Conservation (phyloP, 2,329 filamentous ascomycete species). For the Tolypocladium tundrense region DNA sequence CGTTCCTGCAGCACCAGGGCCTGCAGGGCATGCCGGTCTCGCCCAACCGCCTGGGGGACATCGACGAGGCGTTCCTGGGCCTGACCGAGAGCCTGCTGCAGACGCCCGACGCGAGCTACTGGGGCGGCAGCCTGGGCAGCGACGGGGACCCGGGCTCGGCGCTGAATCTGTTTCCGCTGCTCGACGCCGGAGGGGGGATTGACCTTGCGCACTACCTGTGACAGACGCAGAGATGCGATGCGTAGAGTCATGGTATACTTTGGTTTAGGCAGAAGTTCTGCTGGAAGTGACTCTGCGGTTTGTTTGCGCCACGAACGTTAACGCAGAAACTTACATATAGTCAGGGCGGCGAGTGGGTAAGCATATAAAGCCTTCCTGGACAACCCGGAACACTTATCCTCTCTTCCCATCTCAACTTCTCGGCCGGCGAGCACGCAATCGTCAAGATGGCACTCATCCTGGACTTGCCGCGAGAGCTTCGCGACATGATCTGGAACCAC, state of each 20-base stretch:
- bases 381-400: too few species aligned
- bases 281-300: not conserved
- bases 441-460: too few species aligned
- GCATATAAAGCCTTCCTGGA: too few species aligned
- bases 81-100: conserved; percentile 25
- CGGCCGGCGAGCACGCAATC: too few species aligned
- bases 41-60: conserved; percentile 19
- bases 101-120: conserved; percentile 30
- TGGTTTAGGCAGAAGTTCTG: not conserved
- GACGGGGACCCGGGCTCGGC: conserved; percentile 33
- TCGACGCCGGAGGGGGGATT: conserved; percentile 42
- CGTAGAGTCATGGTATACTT: not conserved
- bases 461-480: too few species aligned
- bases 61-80: conserved; percentile 27
- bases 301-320: not conserved
- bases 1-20: conserved; percentile 7
- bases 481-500: too few species aligned
- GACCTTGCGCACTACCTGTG: conserved; percentile 34
- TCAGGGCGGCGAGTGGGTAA: too few species aligned
- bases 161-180: conserved; percentile 39
- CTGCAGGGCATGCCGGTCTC: conserved; percentile 11
- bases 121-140: conserved; percentile 24
- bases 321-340: not conserved
- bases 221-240: not conserved
- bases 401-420: too few species aligned